phyloP scores from a whole-genome alignment of 139 green algal genomes.

The Penium margaritaceum region DNA sequence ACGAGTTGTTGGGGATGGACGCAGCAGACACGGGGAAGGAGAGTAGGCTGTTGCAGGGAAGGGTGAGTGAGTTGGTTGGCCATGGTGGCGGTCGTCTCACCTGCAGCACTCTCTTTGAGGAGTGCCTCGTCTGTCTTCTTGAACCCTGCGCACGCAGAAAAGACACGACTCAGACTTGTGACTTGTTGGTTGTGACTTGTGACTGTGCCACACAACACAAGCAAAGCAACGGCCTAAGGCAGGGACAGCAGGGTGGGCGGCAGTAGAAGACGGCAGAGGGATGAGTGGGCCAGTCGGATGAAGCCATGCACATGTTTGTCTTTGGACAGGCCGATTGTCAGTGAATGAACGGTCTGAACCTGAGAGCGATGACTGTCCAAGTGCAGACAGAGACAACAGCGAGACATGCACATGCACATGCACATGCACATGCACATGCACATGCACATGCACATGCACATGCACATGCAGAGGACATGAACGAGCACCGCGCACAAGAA shows the following conservation, averaged over 20 bases:
- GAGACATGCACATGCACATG: background rate
- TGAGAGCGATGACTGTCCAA: background rate
- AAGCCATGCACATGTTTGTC: too few relatives aligned
- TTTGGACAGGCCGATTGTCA: too few relatives aligned
- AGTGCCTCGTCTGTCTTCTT: conserved; percentile 46
- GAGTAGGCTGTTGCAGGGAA: background rate
- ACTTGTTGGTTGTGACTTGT: too few relatives aligned
- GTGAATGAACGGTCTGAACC: too few relatives aligned
- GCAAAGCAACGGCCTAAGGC: too few relatives aligned
- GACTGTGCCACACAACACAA: too few relatives aligned
- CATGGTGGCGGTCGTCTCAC: background rate
- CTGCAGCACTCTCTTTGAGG: conserved; percentile 44
- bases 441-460: too few relatives aligned
- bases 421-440: conserved; percentile 1
- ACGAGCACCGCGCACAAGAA: too few relatives aligned
- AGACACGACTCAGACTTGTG: too few relatives aligned
- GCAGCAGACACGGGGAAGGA: background rate
- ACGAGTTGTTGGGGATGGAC: background rate
- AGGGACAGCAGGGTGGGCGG: too few relatives aligned
- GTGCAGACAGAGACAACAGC: background rate
- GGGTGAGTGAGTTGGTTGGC: background rate
- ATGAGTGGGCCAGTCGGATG: too few relatives aligned
- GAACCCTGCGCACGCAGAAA: conserved; percentile 40
- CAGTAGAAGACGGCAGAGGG: background rate
- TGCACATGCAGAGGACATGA: too few relatives aligned